Evolutionary conservation across 108 stramenopile genomes (phyloP).

Genomic region (Cyclotella baltica): DNA sequence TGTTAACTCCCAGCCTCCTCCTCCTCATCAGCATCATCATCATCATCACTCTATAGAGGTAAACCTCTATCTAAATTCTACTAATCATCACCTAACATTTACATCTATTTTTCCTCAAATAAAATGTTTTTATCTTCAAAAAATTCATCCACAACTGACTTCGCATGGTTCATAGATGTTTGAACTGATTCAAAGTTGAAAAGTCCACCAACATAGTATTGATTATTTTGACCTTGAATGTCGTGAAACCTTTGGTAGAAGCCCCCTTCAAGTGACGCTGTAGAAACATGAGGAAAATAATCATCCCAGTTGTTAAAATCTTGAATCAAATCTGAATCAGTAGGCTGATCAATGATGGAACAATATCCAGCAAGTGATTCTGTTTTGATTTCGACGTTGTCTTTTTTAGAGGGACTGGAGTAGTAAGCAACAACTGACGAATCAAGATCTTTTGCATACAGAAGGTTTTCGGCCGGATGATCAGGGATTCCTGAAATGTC

Average conservation of each 20-base stretch:
- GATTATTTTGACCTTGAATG: not conserved
- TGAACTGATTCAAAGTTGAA: conserved; percentile 2
- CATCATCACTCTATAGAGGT: no score
- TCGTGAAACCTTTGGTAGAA: not conserved
- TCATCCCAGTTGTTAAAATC: not conserved
- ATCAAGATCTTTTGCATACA: not conserved
- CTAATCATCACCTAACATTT: no score
- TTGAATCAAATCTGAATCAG: not conserved
- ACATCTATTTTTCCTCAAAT: no score
- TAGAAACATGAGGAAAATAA: conserved; percentile 7
- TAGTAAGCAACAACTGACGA: not conserved
- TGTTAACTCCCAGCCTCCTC: no score
- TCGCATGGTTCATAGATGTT: not conserved
- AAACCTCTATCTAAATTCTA: no score
- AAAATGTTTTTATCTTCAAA: not conserved
- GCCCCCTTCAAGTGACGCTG: not conserved
- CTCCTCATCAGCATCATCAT: no score
- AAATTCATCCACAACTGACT: not conserved
- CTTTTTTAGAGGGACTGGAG: not conserved
- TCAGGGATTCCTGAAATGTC: not conserved
- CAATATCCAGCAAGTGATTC: not conserved
- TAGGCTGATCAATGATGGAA: not conserved
- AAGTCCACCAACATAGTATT: not conserved
- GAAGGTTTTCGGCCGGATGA: not conserved
- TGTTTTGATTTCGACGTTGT: not conserved